Percentiles rank a stretch among this genome's conserved stretches.
These are phyloP conservation scores for Potentilla sterilis DNA, from an alignment of 306 rosid species.

Conservation along the genomic window DNA sequence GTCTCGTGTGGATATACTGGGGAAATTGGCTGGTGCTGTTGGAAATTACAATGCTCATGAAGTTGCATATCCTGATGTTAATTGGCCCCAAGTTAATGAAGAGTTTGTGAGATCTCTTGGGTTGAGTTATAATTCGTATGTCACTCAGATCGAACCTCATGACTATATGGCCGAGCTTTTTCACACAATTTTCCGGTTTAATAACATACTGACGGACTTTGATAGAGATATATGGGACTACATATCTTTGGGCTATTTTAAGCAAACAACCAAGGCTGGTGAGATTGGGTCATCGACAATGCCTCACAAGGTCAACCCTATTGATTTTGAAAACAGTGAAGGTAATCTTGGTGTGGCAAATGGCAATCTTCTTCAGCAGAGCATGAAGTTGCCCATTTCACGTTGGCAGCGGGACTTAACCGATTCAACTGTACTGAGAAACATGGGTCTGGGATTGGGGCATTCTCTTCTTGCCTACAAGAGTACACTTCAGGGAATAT, in stretches of 20 bases:
- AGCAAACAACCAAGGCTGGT: constrained; percentile 49
- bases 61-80: constrained; percentile 51
- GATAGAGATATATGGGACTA: constrained; percentile 91
- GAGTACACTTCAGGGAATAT: constrained; percentile 80
- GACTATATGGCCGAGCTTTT: constrained; percentile 89
- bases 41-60: constrained; percentile 94
- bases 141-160: constrained; percentile 89
- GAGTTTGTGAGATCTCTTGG: constrained; percentile 60
- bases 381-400: constrained; percentile 86
- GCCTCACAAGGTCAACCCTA: constrained; percentile 97
- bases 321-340: constrained; percentile 94
- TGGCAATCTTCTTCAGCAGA: constrained; percentile 66
- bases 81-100: constrained; percentile 55
- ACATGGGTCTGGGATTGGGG: constrained; percentile 82
- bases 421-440: constrained; percentile 90
- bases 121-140: constrained; percentile 56
- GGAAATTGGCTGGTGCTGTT: constrained; percentile 96
- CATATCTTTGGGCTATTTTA: constrained; percentile 64
- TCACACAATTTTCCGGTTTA: constrained; percentile 61
- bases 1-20: constrained; percentile 63
- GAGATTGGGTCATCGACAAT: constrained; percentile 90
- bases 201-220: constrained; percentile 70
- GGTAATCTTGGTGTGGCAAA: constrained; percentile 91
- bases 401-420: constrained; percentile 86
- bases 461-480: constrained; percentile 91